Evolutionary conservation across 78 protist genomes (phyloP).

Genomic region (Capsaspora owczarzaki): DNA sequence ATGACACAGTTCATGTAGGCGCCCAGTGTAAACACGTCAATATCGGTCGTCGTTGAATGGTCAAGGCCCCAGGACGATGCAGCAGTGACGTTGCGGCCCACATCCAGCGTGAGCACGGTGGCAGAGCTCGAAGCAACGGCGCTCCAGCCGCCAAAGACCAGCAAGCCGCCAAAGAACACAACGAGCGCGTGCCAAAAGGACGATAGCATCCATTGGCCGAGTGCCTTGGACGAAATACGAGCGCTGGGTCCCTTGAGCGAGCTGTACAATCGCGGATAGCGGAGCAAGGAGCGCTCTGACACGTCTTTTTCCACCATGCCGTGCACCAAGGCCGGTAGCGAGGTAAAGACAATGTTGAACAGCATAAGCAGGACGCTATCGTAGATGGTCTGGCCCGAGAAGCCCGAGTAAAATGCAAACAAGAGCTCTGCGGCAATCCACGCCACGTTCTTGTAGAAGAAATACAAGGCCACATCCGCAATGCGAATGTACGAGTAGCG

Average conservation of each 20-base stretch:
- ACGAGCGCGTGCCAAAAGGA: neutral
- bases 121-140: too few species aligned
- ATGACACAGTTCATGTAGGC: neutral
- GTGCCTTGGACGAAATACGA: neutral
- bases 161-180: neutral
- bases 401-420: constrained; percentile 19
- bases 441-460: constrained; percentile 76
- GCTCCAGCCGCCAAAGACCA: neutral
- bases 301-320: neutral
- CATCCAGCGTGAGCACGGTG: too few species aligned
- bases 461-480: constrained; percentile 55
- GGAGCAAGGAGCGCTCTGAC: neutral
- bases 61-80: too few species aligned
- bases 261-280: neutral
- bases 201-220: neutral
- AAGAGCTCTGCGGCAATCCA: constrained; percentile 55
- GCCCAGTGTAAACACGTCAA: neutral
- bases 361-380: constrained; percentile 22
- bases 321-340: constrained; percentile 40
- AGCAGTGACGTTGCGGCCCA: too few species aligned
- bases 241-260: too few species aligned
- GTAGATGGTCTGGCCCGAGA: neutral
- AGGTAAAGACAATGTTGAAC: constrained; percentile 56
- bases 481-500: constrained; percentile 53
- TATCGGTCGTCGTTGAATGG: too few species aligned